Percentiles rank a stretch among this genome's conserved stretches.
Conservation (phyloP, 805 yeast genomes). For the Dipodascus albidus region DNA sequence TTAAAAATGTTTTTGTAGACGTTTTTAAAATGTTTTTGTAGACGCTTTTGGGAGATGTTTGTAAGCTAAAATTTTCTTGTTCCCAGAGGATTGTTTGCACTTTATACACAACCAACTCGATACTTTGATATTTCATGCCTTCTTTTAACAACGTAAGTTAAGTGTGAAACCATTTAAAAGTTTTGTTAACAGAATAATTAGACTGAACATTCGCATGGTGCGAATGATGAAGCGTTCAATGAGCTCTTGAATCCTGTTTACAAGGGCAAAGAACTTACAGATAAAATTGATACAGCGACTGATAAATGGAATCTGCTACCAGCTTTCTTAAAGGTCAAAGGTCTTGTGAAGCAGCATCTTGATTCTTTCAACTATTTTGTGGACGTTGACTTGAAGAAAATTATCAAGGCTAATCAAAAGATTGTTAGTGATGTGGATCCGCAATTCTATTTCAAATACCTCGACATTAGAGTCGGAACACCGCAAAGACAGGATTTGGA, state of each 20-base stretch:
- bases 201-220: background rate
- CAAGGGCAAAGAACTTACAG: constrained; percentile 78
- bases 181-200: background rate
- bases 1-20: background rate
- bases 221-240: constrained; percentile 32
- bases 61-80: background rate
- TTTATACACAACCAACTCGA: background rate
- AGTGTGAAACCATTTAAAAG: too few relatives aligned
- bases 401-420: constrained; percentile 79
- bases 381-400: constrained; percentile 84
- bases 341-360: constrained; percentile 91
- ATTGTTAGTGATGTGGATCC: constrained; percentile 95
- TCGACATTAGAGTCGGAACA: constrained; percentile 81
- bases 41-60: background rate
- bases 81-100: background rate
- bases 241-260: constrained; percentile 71
- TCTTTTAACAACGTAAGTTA: background rate
- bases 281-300: constrained; percentile 79
- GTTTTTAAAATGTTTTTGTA: background rate
- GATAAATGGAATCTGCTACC: constrained; percentile 97
- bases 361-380: constrained; percentile 98
- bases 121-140: background rate
- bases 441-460: constrained; percentile 83
- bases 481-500: constrained; percentile 30
- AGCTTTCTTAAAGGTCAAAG: constrained; percentile 90